Percentiles rank a stretch among this genome's conserved stretches.
Conservation (phyloP, 2,329 filamentous ascomycete species). For the Sporothrix humicola region DNA sequence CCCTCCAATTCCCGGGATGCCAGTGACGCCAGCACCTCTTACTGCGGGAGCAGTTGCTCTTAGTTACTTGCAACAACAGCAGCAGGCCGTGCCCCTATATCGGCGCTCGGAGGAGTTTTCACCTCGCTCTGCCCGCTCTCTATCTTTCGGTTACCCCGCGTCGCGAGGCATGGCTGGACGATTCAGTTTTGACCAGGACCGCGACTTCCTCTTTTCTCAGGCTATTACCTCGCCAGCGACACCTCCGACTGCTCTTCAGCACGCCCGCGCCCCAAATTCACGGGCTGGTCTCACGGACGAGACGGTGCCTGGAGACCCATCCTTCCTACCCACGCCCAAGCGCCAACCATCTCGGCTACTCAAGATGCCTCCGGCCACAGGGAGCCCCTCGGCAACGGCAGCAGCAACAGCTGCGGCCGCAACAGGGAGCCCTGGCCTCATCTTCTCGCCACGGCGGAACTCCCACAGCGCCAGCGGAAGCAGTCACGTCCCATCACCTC, state of each 20-base stretch:
- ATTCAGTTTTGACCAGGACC: slow-evolving; percentile 36
- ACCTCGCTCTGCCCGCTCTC: slow-evolving; percentile 34
- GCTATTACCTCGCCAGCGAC: slow-evolving; percentile 41
- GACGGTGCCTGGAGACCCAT: slow-evolving; percentile 63
- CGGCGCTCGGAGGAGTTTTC: slow-evolving; percentile 43
- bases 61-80: slow-evolving; percentile 32
- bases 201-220: slow-evolving; percentile 38
- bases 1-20: background rate
- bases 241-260: slow-evolving; percentile 58
- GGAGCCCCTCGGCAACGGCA: slow-evolving; percentile 41
- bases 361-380: slow-evolving; percentile 52
- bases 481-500: slow-evolving; percentile 6
- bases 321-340: slow-evolving; percentile 61
- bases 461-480: slow-evolving; percentile 41
- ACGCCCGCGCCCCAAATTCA: slow-evolving; percentile 67
- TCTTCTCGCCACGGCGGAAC: slow-evolving; percentile 18
- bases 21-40: slow-evolving; percentile 12
- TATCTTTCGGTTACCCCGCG: slow-evolving; percentile 33
- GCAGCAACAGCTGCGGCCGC: slow-evolving; percentile 23
- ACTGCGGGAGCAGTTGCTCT: slow-evolving; percentile 23
- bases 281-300: slow-evolving; percentile 67
- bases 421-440: background rate
- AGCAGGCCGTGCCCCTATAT: slow-evolving; percentile 19
- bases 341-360: slow-evolving; percentile 60
- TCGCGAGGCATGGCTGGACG: slow-evolving; percentile 28